Conservation (phyloP, 208 protist species). For the Porcisia hertigi region DNA sequence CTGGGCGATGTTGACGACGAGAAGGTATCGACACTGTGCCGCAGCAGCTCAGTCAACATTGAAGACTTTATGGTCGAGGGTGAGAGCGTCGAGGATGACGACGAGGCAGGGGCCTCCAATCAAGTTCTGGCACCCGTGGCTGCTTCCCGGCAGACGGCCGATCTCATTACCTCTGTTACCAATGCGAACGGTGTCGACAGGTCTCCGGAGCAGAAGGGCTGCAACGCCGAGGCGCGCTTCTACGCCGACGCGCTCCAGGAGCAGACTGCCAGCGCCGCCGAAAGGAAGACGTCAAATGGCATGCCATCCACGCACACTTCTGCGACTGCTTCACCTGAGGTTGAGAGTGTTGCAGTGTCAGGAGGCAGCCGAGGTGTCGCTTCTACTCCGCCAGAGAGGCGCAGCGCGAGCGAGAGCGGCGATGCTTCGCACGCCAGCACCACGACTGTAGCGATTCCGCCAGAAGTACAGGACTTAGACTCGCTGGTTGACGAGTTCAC, state of each 20-base stretch:
- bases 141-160: neutral
- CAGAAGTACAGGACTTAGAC: conserved; percentile 70
- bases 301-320: conserved; percentile 11
- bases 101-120: neutral
- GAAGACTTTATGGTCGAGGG: conserved; percentile 49
- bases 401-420: neutral
- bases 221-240: conserved; percentile 30
- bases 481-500: conserved; percentile 75
- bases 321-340: neutral
- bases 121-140: neutral
- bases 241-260: conserved; percentile 48
- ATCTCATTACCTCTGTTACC: neutral
- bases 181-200: neutral
- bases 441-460: conserved; percentile 22
- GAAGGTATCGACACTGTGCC: conserved; percentile 26
- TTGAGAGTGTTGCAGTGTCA: neutral
- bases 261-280: conserved; percentile 30
- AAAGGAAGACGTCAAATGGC: conserved; percentile 20
- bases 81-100: conserved; percentile 10
- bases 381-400: neutral
- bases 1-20: conserved; percentile 37
- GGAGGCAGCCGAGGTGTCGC: neutral
- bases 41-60: conserved; percentile 30
- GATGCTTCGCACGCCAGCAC: neutral
- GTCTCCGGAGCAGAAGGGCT: neutral